Base-by-base conservation (phyloP, 768 basidiomycete genomes). In the Leucosporidium scottii region DNA sequence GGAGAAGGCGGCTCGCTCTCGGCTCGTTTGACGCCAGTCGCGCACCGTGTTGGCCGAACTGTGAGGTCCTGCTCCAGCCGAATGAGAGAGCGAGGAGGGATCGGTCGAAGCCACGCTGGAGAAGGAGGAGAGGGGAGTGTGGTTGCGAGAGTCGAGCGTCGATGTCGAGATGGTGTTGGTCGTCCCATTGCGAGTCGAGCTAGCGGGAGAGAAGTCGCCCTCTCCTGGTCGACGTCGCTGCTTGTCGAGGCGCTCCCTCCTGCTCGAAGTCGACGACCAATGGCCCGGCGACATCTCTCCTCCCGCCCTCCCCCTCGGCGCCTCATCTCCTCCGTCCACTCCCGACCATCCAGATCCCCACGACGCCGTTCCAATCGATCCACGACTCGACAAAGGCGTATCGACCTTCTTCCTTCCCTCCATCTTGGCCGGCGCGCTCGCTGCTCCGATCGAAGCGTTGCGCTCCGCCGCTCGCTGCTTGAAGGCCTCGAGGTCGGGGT, bases 361-460 rank as follows among this genome's bases (percentile, higher is more conserved):
- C 47, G 68, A 68, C 25, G 70, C 62, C 9, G 68, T 71, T 12
- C 68, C 72, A 39, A 71, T 65, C 12, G 70, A 70, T 0, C 72
- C 70, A 9, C 65, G 59, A 31, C 65, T 66, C 39, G 74, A 75
- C 28, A 71, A 23, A 3, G 66, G 65, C 25, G 72, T 66, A 15
- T 64, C 72, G 30, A 23, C 13, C 31, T 30, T 28, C 8, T 36
- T 27, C 10, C 44, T 71, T 59, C 44, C 59, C 67, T 76, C 74
- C 73, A 76, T 72, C 68, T 75, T 69, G 3, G 74, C 75, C 17
- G 75, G 75, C 6, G 75, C 75, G 3, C 67, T 70, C 23, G 66
- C 57, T 44, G 70, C 71, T 12, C 73, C 73, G 27, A 75, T 65
- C 6, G 58, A 48, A 20, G 63, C 59, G 59, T 74, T 74, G 25